Evolutionary conservation across 306 rosid genomes (phyloP), one percentile per base, ranked within the genome.

Genomic region (Argentina anserina): DNA sequence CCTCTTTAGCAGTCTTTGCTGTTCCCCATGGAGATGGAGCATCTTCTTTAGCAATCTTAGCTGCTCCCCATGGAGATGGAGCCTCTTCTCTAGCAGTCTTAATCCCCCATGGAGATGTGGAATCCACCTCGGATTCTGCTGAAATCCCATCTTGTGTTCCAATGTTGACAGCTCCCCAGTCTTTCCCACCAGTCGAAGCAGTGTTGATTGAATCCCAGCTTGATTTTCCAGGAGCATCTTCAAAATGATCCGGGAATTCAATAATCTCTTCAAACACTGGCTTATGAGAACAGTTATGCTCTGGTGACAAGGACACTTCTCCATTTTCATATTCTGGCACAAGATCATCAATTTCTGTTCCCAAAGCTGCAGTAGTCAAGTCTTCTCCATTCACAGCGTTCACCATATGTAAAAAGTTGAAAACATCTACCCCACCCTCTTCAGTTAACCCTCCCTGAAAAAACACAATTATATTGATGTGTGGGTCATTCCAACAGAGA

Each of bases 341-440:
- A 45, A 94, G 70, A 72, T 94, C 89, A 52, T 92, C 97, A 65
- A 91, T 46, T 39, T 94, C 97, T 56, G 74, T 91, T 59, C 99
- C 97, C 60, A 94, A 72, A 73, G 94, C 89, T 41, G 81, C 95
- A 65, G 89, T 73, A 26, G 62, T 74, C 55, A 81, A 58, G 61
- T 82, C 98, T 66, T 91, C 96, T 17, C 74, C 87, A 63, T 70
- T 67, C n/a, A 83, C 59, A 46, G 82, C 49, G 67, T 75, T 84
- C 76, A 94, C 90, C 92, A 88, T 85, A 68, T 88, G 76, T 40
- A 91, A 86, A 59, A 94, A 94, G 76, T 71, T 78, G 75, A 86
- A 90, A 52, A 91, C 97, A 81, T 91, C 92, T 58, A 82, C 53
- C 31, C 89, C 92, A 70, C 79, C 87, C 78, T 81, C 82, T 76